Evolutionary conservation across 73 alveolate species (phyloP).

Genomic region (Paramecium biaurelia): DNA sequence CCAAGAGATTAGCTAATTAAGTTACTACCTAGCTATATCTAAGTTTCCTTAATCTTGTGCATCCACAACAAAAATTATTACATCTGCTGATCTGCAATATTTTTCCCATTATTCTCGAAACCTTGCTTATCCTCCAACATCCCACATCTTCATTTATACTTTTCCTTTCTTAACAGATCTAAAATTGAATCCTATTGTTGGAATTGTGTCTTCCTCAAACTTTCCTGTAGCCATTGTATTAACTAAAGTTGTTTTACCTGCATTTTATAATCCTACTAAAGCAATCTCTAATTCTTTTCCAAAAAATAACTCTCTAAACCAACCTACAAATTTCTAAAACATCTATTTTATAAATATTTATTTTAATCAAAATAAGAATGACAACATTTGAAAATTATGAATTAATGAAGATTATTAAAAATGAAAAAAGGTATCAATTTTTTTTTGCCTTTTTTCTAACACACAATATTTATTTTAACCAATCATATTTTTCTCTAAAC

Average conservation of each 20-base stretch:
- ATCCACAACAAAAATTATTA: constrained; percentile 85
- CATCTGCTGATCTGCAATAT: constrained; percentile 83
- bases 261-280: constrained; percentile 81
- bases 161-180: constrained; percentile 75
- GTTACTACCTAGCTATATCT: constrained; percentile 75
- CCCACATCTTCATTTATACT: constrained; percentile 81
- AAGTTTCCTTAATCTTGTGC: constrained; percentile 84
- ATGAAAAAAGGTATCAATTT: neutral
- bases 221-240: constrained; percentile 81
- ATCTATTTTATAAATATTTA: neutral
- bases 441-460: neutral
- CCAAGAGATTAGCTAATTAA: constrained; percentile 72
- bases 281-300: constrained; percentile 77
- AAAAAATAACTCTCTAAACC: constrained; percentile 72
- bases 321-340: constrained; percentile 67
- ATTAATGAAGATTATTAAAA: no score
- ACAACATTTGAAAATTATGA: no score
- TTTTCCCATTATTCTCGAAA: constrained; percentile 91
- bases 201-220: constrained; percentile 88
- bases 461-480: neutral
- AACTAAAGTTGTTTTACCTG: constrained; percentile 87
- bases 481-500: neutral
- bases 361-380: neutral
- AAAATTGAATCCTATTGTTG: constrained; percentile 87
- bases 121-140: constrained; percentile 87